phyloP scores from a whole-genome alignment of 257 asterid genomes.

The Plantago ovata region DNA sequence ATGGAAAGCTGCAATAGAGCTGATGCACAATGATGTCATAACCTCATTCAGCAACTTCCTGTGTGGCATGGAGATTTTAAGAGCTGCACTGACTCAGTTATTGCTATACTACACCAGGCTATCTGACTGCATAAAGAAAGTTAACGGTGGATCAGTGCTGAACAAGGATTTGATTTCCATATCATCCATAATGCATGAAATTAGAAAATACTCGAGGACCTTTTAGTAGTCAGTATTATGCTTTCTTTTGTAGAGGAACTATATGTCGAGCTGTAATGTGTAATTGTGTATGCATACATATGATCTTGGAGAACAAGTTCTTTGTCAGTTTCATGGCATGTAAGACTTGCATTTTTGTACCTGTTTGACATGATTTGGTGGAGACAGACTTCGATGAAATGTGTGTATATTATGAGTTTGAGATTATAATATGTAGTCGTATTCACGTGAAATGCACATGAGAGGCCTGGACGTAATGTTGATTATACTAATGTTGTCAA shows the following conservation, averaged over 20 bases:
- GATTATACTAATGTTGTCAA: too few species aligned
- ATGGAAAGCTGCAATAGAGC: constrained; percentile 95
- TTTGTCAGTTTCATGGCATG: too few species aligned
- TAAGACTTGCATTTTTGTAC: too few species aligned
- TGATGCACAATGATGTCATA: constrained; percentile 93
- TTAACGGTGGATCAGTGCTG: constrained; percentile 69
- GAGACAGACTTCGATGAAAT: too few species aligned
- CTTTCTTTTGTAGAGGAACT: background rate
- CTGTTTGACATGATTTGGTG: too few species aligned
- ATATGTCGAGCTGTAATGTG: background rate
- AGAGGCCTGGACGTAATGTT: too few species aligned
- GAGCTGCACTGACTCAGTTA: constrained; percentile 93
- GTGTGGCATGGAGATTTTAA: constrained; percentile 93
- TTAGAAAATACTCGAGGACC: constrained; percentile 87
- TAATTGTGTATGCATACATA: constrained; percentile 9
- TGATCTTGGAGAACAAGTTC: constrained; percentile 1
- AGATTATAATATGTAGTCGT: too few species aligned
- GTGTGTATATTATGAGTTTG: too few species aligned
- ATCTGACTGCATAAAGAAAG: constrained; percentile 80
- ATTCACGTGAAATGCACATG: too few species aligned
- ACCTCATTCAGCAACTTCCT: constrained; percentile 90
- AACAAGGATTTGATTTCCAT: constrained; percentile 97
- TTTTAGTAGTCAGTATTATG: constrained; percentile 29
- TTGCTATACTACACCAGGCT: constrained; percentile 92
- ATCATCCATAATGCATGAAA: constrained; percentile 88